These are phyloP conservation scores for Coelastrella sp. DNA, from an alignment of 139 green algal genomes.

Conservation along the genomic window DNA sequence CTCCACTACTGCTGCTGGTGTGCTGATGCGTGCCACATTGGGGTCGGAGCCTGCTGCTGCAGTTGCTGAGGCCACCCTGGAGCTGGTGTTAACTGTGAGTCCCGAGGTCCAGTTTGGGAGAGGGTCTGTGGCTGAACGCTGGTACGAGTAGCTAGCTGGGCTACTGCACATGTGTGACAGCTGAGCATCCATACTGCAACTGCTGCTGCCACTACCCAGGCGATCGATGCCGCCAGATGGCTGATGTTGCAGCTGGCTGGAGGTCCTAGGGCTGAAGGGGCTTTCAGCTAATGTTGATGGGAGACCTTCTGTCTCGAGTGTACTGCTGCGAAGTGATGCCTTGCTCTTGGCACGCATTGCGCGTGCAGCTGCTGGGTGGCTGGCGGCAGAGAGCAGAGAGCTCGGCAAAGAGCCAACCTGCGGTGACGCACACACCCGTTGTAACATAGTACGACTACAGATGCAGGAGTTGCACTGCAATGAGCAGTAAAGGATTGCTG, in stretches of 20 bases:
- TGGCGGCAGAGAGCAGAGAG: not conserved
- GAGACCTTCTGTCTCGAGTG: not conserved
- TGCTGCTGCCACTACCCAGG: not conserved
- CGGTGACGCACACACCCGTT: not conserved
- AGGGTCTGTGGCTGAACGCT: not conserved
- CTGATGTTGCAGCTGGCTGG: not conserved
- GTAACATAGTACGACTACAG: no score
- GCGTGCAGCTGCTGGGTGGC: not conserved
- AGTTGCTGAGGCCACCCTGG: not conserved
- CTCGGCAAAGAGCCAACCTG: not conserved
- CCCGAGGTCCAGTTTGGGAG: not conserved
- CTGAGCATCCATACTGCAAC: not conserved
- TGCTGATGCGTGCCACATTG: not conserved
- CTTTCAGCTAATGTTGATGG: not conserved
- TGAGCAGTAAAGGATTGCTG: no score
- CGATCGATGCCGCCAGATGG: not conserved
- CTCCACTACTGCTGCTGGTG: not conserved
- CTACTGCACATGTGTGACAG: not conserved
- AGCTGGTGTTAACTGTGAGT: constrained; percentile 7
- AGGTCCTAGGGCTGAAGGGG: no score
- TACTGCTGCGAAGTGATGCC: constrained; percentile 5
- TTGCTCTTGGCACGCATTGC: constrained; percentile 22
- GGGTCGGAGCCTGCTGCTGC: not conserved
- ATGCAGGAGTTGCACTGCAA: no score
- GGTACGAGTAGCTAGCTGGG: not conserved